phyloP scores from a whole-genome alignment of 805 yeast species.

The Nakazawaea peltata region DNA sequence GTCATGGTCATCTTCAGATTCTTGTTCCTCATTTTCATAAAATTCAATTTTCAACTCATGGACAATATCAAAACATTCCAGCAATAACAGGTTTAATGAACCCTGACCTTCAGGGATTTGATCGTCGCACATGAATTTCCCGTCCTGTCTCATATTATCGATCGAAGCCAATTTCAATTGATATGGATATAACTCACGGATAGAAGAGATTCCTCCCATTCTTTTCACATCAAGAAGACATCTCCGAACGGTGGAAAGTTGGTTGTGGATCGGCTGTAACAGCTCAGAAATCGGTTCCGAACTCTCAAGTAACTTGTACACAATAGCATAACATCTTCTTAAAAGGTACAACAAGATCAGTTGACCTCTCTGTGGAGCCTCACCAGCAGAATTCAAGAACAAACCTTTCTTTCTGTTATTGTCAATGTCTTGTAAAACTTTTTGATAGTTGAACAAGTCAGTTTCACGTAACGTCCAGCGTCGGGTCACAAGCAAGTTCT shows the following conservation, averaged over 20 bases:
- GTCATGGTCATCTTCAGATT: constrained; percentile 18
- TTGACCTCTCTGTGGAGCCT: constrained; percentile 39
- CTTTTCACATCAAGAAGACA: constrained; percentile 85
- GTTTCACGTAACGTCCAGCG: constrained; percentile 98
- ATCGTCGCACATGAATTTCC: constrained; percentile 81
- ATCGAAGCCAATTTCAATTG: constrained; percentile 89
- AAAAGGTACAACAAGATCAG: constrained; percentile 64
- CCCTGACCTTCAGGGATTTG: constrained; percentile 99
- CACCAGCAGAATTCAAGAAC: constrained; percentile 28
- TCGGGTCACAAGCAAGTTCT: constrained; percentile 80
- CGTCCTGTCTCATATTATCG: constrained; percentile 82
- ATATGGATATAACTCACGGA: constrained; percentile 90
- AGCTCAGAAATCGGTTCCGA: constrained; percentile 96
- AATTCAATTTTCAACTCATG: constrained; percentile 86
- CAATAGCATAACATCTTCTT: constrained; percentile 85
- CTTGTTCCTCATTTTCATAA: constrained; percentile 46
- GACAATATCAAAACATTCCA: constrained; percentile 90
- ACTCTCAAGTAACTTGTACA: constrained; percentile 82
- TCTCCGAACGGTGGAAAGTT: constrained; percentile 81
- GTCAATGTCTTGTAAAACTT: constrained; percentile 65
- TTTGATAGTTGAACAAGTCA: constrained; percentile 80
- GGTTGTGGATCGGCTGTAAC: constrained; percentile 88
- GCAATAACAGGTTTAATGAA: constrained; percentile 78
- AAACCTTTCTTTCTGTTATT: constrained; percentile 57
- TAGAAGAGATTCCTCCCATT: constrained; percentile 83